Evolutionary conservation across 2,329 filamentous ascomycete genomes (phyloP).

Genomic region (Hymenoscyphus occultus): DNA sequence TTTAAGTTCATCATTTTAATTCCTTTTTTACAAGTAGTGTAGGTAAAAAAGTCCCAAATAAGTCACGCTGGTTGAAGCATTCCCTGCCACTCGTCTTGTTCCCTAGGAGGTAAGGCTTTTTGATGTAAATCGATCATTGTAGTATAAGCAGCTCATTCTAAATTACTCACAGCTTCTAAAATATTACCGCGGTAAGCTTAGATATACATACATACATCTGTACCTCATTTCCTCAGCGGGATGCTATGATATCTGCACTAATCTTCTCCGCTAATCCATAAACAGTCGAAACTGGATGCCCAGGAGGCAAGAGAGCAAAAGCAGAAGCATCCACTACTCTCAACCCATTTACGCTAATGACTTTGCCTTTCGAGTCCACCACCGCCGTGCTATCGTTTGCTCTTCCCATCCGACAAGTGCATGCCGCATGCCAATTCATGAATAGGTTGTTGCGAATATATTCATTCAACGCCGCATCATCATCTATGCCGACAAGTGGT

Average conservation of each 20-base stretch:
- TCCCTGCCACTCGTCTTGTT: too few species aligned
- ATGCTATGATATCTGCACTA: background rate
- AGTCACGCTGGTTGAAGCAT: too few species aligned
- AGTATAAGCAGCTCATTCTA: background rate
- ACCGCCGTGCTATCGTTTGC: conserved; percentile 37
- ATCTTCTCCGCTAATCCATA: conserved; percentile 35
- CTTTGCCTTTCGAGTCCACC: conserved; percentile 23
- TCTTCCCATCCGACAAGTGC: conserved; percentile 56
- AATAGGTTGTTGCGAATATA: conserved; percentile 30
- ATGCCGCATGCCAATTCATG: conserved; percentile 49
- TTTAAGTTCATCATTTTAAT: background rate
- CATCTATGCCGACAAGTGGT: conserved; percentile 1
- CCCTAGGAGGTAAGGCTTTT: background rate
- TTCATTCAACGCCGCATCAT: conserved; percentile 20
- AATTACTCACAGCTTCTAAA: background rate
- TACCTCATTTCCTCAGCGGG: background rate
- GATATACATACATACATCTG: background rate
- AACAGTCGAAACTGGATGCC: conserved; percentile 36
- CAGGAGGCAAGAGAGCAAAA: conserved; percentile 36
- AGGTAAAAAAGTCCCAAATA: too few species aligned
- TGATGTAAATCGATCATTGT: background rate
- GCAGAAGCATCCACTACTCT: conserved; percentile 27
- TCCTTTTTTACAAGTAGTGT: too few species aligned
- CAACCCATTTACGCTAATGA: conserved; percentile 19
- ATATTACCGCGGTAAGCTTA: background rate